Evolutionary conservation across 2,329 filamentous ascomycete genomes (phyloP), one percentile per base, ranked within the genome.

Genomic region (Alternaria triticina): DNA sequence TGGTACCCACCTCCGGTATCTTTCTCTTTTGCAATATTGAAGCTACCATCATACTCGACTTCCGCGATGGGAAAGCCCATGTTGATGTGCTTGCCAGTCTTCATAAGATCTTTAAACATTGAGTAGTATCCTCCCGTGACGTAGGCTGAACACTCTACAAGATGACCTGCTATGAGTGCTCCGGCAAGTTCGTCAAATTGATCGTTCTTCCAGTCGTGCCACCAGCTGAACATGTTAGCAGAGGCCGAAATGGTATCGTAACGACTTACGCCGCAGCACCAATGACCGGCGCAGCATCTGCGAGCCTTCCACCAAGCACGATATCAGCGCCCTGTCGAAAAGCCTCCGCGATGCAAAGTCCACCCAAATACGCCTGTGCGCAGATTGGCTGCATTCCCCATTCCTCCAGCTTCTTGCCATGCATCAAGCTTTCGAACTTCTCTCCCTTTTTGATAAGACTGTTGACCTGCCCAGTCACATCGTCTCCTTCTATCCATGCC

Each of bases 151-250:
- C 80, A 82, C 46, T 82, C 80, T 8, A 82, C 77, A 10, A 82
- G 65, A 69, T 82, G 80, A 3, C 81, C 81, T 15, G 78, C 79
- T 6, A 83, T 74, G 12, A 82, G 74, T 0, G 81, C 74, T 25
- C 62, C 64, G 7, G 70, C 71, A 3, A 83, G 75, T 60, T 75
- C 66, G 46, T 74, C 65, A 25, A 72, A 69, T n/a, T 84, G 67
- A 33, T 70, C 68, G 22, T 66, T 79, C 1, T 67, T 64, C 86
- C 86, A 88, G 10, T 80, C 75, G 54, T 88, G 82, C 82, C 85
- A 88, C 80, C 82, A 88, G 49, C 82, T 82, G 0, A 2, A 64
- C 64, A 79, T 66, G 51, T 82, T 74, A 51, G 81, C 23, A 1
- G 5, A 33, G n/a, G 5, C 3, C 23, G 10, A 20, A 28, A 12